Evolutionary conservation across 257 asterid species (phyloP).

Genomic region (Gardenia jasminoides): DNA sequence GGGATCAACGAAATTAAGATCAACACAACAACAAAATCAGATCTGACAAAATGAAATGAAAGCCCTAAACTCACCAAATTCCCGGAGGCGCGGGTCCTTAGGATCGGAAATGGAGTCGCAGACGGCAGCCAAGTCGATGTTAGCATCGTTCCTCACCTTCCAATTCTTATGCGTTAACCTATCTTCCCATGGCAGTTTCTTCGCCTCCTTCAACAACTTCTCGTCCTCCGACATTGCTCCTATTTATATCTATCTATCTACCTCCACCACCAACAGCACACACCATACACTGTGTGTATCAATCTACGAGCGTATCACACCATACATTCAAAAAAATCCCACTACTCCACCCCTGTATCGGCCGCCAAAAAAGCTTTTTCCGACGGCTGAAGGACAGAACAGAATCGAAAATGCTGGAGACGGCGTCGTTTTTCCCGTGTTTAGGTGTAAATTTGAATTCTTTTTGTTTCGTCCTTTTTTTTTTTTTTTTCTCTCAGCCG

Average conservation of each 20-base stretch:
- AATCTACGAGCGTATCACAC: neutral
- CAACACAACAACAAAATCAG: slow-evolving; percentile 41
- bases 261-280: neutral
- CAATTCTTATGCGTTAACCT: slow-evolving; percentile 94
- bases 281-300: neutral
- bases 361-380: neutral
- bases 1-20: slow-evolving; percentile 34
- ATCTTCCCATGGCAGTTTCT: slow-evolving; percentile 97
- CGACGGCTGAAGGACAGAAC: neutral
- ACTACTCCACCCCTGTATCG: neutral
- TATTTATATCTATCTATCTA: slow-evolving; percentile 6
- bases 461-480: neutral
- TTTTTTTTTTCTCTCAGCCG: slow-evolving; percentile 19
- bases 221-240: slow-evolving; percentile 96
- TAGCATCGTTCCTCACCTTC: slow-evolving; percentile 98
- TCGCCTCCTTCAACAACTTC: slow-evolving; percentile 99
- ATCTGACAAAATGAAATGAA: slow-evolving; percentile 35
- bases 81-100: slow-evolving; percentile 91
- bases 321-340: no score
- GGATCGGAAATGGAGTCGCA: slow-evolving; percentile 92
- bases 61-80: slow-evolving; percentile 69
- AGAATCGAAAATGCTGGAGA: neutral
- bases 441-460: neutral
- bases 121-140: slow-evolving; percentile 89
- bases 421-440: slow-evolving; percentile 18